Evolutionary conservation across 169 alveolate genomes (phyloP).

Genomic region (Eimeria maxima): DNA sequence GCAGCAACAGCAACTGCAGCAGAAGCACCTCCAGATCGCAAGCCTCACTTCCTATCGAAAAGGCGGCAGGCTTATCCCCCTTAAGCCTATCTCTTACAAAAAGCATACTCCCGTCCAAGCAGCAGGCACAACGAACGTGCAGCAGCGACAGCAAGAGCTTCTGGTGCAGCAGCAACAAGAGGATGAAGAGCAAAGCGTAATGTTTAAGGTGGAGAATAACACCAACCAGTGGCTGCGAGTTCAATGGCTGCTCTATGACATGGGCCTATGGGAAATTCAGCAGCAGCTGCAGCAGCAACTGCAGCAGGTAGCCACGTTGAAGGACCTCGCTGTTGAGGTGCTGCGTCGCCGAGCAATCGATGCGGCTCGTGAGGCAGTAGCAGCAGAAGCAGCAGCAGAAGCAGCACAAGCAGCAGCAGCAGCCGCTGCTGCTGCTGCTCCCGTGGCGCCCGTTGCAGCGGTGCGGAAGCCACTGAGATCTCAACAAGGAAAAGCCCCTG

Average conservation of each 20-base stretch:
- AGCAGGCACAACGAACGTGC: neutral
- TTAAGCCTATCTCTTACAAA: neutral
- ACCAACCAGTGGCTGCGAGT: slow-evolving; percentile 65
- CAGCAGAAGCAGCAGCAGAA: slow-evolving; percentile 31
- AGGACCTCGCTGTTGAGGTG: slow-evolving; percentile 41
- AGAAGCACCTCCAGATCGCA: neutral
- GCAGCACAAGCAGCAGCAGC: slow-evolving; percentile 41
- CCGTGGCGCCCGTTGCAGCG: slow-evolving; percentile 1
- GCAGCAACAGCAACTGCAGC: slow-evolving; percentile 13
- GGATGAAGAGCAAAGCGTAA: slow-evolving; percentile 28
- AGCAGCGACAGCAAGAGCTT: neutral
- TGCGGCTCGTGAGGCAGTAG: slow-evolving; percentile 43
- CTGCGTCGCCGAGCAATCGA: slow-evolving; percentile 41
- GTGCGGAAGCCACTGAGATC: slow-evolving; percentile 18
- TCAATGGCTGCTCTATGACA: slow-evolving; percentile 24
- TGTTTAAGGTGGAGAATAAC: slow-evolving; percentile 35
- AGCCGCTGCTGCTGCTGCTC: slow-evolving; percentile 39
- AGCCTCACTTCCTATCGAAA: neutral
- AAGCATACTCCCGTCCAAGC: neutral
- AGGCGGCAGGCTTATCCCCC: slow-evolving; percentile 5
- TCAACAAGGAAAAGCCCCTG: slow-evolving; percentile 10
- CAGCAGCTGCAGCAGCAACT: slow-evolving; percentile 59
- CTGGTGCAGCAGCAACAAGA: slow-evolving; percentile 4
- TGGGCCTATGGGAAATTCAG: slow-evolving; percentile 70
- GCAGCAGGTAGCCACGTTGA: neutral